A percentile compares a stretch with the other conserved stretches of the same genome.
These are phyloP conservation scores for Aspergillus sp. DNA, from an alignment of 2,329 filamentous ascomycete genomes.

Conservation along the genomic window DNA sequence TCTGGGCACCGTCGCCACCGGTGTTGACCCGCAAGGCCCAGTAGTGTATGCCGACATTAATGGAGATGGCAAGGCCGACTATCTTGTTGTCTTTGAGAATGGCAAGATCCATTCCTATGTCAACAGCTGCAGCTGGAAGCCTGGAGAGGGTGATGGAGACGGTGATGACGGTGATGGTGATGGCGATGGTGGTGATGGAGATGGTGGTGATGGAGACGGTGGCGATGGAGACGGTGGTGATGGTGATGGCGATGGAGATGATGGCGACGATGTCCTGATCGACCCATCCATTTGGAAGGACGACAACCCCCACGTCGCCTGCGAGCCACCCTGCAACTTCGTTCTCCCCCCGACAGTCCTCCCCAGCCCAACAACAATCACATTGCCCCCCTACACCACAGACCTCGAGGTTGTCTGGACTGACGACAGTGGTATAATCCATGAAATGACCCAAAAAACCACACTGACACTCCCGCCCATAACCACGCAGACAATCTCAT, in stretches of 20 bases:
- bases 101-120: not conserved
- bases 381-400: not conserved
- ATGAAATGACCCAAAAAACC: not conserved
- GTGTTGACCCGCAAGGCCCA: not conserved
- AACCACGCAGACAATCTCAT: not conserved
- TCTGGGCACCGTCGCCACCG: not conserved
- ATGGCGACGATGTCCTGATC: not conserved
- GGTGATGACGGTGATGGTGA: not conserved
- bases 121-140: not conserved
- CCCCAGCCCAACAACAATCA: not conserved
- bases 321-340: not conserved
- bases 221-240: not conserved
- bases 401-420: not conserved
- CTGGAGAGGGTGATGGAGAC: not conserved
- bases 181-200: not conserved
- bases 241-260: not conserved
- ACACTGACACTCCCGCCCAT: not conserved
- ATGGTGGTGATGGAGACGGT: not conserved
- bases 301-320: not conserved
- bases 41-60: not conserved
- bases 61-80: conserved; percentile 1
- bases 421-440: not conserved
- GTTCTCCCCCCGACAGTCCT: not conserved
- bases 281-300: not conserved
- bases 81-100: not conserved